Base-by-base conservation (phyloP, 225 moss, liverwort and hornwort genomes). In the Pseudoscleropodium purum region DNA sequence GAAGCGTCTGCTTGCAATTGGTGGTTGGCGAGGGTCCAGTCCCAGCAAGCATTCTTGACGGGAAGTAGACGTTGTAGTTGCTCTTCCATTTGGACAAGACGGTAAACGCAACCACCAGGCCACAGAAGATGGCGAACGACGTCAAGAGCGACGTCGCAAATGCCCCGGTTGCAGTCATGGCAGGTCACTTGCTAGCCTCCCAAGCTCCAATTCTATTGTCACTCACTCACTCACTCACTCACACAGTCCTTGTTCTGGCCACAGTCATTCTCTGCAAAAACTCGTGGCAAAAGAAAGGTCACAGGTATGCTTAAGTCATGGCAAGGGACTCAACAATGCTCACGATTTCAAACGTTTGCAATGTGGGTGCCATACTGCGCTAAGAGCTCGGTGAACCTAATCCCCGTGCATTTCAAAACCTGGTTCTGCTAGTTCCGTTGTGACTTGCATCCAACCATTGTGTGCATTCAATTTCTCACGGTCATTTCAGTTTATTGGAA, bases 91-190 rank as follows among this genome's bases (percentile, higher is more conserved):
- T 91, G 6, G 91, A 92, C 79, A 94, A 73, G 43, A 91, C 10
- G 36, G 27, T 43, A 25, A 92, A 94, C 2, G 84, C 87, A 5
- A 17, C 27, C 24, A 94, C 92, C 18, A 94, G 82, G 36, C 86
- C 92, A 59, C 91, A 91, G 87, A 92, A 94, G 83, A 94, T 91
- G 73, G 43, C 87, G 88, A 94, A 94, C 75, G 94, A 94, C 64
- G 92, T 92, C 88, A 94, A 67, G 36, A 94, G 87, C 86, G 94
- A 94, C 39, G 94, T 91, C 60, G 90, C 78, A 82, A 94, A 94
- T 33, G 92, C 94, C 37, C 88, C 84, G 29, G 91, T 90, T 18
- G 91, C 91, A 70, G 92, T 92, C 94, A 94, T 94, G 74, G 68
- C 87, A 26, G 37, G 27, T 67, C 49, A 64, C 66, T 49, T 18